Evolutionary conservation across 352 stramenopile species (phyloP).

Genomic region (Globisporangium rhizosaccharum): DNA sequence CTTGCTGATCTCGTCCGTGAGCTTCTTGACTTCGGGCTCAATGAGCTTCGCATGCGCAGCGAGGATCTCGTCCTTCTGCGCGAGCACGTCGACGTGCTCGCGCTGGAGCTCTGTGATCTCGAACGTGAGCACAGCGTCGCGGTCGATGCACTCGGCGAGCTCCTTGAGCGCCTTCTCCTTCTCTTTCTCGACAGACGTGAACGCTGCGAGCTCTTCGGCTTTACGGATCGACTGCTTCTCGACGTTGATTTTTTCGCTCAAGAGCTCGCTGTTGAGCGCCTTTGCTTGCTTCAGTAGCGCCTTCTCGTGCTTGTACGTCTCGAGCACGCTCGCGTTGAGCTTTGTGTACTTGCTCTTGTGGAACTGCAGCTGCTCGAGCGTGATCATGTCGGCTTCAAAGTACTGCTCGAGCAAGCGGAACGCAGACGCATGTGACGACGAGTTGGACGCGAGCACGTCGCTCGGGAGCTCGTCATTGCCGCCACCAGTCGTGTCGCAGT

Average conservation of each 20-base stretch:
- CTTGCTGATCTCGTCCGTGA: slow-evolving; percentile 58
- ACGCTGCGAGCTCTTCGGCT: slow-evolving; percentile 67
- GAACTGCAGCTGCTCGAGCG: slow-evolving; percentile 68
- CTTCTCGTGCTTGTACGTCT: slow-evolving; percentile 83
- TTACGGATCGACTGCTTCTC: slow-evolving; percentile 87
- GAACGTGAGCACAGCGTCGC: slow-evolving; percentile 80
- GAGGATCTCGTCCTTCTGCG: slow-evolving; percentile 70
- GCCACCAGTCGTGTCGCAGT: background rate
- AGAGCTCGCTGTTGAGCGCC: slow-evolving; percentile 75
- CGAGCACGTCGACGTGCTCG: slow-evolving; percentile 66
- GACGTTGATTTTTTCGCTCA: slow-evolving; percentile 81
- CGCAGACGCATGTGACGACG: slow-evolving; percentile 56
- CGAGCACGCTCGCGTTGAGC: slow-evolving; percentile 62
- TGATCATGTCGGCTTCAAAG: slow-evolving; percentile 81
- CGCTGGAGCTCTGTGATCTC: slow-evolving; percentile 86
- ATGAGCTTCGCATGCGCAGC: slow-evolving; percentile 77
- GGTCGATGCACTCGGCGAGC: slow-evolving; percentile 66
- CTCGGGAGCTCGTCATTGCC: slow-evolving; percentile 11
- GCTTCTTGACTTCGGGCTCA: slow-evolving; percentile 75
- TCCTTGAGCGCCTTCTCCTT: slow-evolving; percentile 78
- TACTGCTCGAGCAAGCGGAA: slow-evolving; percentile 81
- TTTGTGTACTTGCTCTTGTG: slow-evolving; percentile 79
- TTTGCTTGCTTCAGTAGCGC: slow-evolving; percentile 76
- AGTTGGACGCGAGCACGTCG: slow-evolving; percentile 29
- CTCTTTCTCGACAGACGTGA: slow-evolving; percentile 71